Evolutionary conservation across 768 basidiomycete species (phyloP).

Genomic region (Dioszegia hungarica): DNA sequence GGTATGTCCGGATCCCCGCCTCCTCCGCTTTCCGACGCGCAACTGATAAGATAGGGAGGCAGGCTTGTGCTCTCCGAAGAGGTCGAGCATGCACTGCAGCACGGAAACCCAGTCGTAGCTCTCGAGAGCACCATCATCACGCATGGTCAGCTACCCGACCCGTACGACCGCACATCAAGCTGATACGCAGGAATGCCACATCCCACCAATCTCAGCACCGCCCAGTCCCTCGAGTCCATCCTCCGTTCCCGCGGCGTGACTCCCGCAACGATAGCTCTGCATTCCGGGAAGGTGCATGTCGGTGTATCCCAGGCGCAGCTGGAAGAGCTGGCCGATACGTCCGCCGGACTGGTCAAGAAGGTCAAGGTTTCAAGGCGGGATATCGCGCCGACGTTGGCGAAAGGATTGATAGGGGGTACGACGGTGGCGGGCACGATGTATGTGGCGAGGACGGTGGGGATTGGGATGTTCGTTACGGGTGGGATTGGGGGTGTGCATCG

Average conservation of each 20-base stretch:
- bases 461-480: constrained; percentile 75
- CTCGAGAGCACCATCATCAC: constrained; percentile 89
- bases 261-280: constrained; percentile 84
- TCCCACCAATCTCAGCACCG: constrained; percentile 68
- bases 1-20: not conserved
- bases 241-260: constrained; percentile 70
- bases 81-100: constrained; percentile 69
- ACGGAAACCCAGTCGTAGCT: constrained; percentile 69
- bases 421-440: constrained; percentile 54
- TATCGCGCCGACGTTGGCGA: constrained; percentile 28
- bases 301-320: constrained; percentile 67
- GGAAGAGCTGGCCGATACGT: constrained; percentile 13
- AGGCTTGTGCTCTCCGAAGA: constrained; percentile 53
- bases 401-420: constrained; percentile 63
- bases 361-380: constrained; percentile 44
- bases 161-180: not conserved
- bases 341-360: not conserved
- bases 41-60: constrained; percentile 11
- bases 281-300: constrained; percentile 78
- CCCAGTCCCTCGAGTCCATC: constrained; percentile 65
- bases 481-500: constrained; percentile 86
- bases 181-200: constrained; percentile 61
- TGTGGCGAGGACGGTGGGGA: constrained; percentile 64
- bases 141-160: constrained; percentile 55
- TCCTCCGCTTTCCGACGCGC: no score